Base-by-base conservation (phyloP, 1,284 basidiomycete genomes). In the Cerioporus squamosus region DNA sequence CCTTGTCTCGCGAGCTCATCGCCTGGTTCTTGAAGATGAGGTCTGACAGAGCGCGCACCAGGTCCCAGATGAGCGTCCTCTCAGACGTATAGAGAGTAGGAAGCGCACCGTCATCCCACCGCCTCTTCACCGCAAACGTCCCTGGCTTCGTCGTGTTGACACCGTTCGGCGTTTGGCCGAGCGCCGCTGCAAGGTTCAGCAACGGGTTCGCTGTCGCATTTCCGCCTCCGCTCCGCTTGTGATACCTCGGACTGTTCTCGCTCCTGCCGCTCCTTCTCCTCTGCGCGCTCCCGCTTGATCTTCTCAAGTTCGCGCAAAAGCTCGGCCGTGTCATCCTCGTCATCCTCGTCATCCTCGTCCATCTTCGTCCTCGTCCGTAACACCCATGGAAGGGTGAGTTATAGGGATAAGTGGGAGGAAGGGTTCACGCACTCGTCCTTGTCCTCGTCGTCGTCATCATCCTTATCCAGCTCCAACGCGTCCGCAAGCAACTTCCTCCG, bases 21-120 rank as follows among this genome's bases (percentile, higher is more conserved):
- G 95, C 93, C 75, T 98, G 95, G 73, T 97, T 97, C 79, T 97
- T 97, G 85, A 98, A 98, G 69, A 98, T 95, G 57, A 97, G 79
- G 75, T 98, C 93, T 93, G 60, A 17, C 26, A 43, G 40, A 14
- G 9, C 29, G 24, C 29, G n/a, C n/a, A n/a, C n/a, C n/a, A n/a
- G n/a, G n/a, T n/a, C 14, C 26, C 8, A 26, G 1, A 18, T 31
- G 29, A 29, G 45, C 24, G 15, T 17, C 44, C 44, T 24, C 44
- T 44, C 15, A 10, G 15, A 10, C 5, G 44, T 12, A 44, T 23
- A 15, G 5, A 26, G 20, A 23, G 23, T 12, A 45, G 10, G 44
- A 18, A 64, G 15, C 84, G 45, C 26, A 92, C 91, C 94, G 70
- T 97, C 95, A 72, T 98, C 95, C 95, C 95, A 98, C 53, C 95